Evolutionary conservation across 129 eudicot species (phyloP).

Genomic region (carrot (Daucus carota)): DNA sequence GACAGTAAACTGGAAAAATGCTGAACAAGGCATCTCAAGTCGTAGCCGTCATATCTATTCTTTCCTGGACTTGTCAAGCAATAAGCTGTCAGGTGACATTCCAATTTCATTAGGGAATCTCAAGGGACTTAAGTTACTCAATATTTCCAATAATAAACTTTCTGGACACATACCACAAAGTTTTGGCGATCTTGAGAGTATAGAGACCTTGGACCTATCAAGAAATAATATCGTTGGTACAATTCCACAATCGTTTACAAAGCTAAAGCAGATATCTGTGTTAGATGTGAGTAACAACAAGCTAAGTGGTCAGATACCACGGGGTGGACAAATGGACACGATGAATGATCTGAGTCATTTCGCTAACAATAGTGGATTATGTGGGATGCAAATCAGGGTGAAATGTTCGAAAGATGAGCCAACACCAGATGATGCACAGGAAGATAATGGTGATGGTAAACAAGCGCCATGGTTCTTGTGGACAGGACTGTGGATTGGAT

Average conservation of each 20-base stretch:
- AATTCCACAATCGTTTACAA: slow-evolving; percentile 37
- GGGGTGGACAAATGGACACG: slow-evolving; percentile 45
- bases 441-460: slow-evolving; percentile 9
- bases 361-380: slow-evolving; percentile 47
- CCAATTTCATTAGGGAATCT: slow-evolving; percentile 49
- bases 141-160: slow-evolving; percentile 35
- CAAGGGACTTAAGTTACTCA: slow-evolving; percentile 39
- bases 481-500: slow-evolving; percentile 40
- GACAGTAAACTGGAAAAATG: slow-evolving; percentile 47
- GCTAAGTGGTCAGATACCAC: slow-evolving; percentile 33
- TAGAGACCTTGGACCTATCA: slow-evolving; percentile 49
- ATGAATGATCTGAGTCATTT: slow-evolving; percentile 29
- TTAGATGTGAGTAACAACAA: slow-evolving; percentile 50
- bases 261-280: slow-evolving; percentile 24
- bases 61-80: slow-evolving; percentile 42
- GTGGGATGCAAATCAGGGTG: slow-evolving; percentile 46
- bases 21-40: slow-evolving; percentile 35
- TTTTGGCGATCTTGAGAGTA: slow-evolving; percentile 27
- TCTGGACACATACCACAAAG: slow-evolving; percentile 34
- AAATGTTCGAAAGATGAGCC: slow-evolving; percentile 25
- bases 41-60: slow-evolving; percentile 36
- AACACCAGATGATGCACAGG: not conserved
- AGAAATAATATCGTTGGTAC: slow-evolving; percentile 32
- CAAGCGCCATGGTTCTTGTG: slow-evolving; percentile 33
- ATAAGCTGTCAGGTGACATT: slow-evolving; percentile 34